phyloP scores from a whole-genome alignment of 106 monocot species.

The Gastrodia elata region DNA sequence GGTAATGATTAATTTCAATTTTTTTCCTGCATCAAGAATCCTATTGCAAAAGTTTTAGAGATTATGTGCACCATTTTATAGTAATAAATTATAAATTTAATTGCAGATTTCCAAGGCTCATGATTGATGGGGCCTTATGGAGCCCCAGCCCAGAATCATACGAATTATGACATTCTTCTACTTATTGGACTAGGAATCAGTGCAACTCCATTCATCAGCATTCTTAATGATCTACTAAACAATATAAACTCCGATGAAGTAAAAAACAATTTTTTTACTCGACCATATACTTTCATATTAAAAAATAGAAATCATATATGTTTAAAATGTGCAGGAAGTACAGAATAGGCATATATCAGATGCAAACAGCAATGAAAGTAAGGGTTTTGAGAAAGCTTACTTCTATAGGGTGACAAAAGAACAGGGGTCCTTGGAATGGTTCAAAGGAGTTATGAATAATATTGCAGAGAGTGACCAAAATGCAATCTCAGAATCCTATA shows the following conservation, averaged over 20 bases:
- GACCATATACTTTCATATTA: background rate
- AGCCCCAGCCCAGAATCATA: constrained; percentile 95
- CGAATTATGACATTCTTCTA: constrained; percentile 87
- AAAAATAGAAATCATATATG: background rate
- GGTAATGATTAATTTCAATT: constrained; percentile 18
- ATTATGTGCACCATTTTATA: no score
- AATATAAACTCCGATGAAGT: constrained; percentile 53
- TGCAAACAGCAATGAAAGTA: constrained; percentile 17
- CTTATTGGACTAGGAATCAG: constrained; percentile 92
- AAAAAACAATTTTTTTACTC: background rate
- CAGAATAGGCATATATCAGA: constrained; percentile 9
- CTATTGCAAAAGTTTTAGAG: background rate
- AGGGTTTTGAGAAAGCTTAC: constrained; percentile 63
- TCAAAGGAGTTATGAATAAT: constrained; percentile 92
- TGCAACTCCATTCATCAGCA: constrained; percentile 97
- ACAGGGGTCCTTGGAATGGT: constrained; percentile 96
- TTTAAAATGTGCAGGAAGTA: constrained; percentile 25
- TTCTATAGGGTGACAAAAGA: constrained; percentile 98
- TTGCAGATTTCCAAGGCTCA: constrained; percentile 72
- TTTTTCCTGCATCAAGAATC: background rate
- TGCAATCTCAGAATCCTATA: constrained; percentile 15
- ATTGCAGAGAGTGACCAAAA: constrained; percentile 77
- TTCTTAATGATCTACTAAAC: constrained; percentile 79
- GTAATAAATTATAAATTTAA: background rate
- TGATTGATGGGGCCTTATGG: constrained; percentile 94